Conservation (phyloP, 495 filamentous ascomycete genomes). For the Talaromyces ruber region DNA sequence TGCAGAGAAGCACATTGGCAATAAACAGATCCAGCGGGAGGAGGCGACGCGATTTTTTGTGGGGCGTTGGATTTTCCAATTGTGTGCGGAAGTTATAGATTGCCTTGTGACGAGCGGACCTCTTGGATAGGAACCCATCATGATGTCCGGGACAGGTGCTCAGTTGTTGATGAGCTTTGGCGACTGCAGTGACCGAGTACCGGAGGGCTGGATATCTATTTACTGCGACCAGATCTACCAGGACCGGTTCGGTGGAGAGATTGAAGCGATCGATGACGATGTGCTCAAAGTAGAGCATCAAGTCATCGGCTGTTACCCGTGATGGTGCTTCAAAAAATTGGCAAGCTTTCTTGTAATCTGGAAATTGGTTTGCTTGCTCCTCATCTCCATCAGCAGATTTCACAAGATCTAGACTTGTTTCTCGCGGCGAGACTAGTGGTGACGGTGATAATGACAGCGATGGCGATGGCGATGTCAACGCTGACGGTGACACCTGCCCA, state of each 20-base stretch:
- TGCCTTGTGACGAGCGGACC: conserved; percentile 19
- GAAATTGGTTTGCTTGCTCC: neutral
- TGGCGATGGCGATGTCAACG: neutral
- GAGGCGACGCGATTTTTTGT: conserved; percentile 8
- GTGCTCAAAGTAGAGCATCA: conserved; percentile 22
- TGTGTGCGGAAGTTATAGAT: conserved; percentile 19
- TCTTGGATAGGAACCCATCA: conserved; percentile 16
- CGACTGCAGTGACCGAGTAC: conserved; percentile 18
- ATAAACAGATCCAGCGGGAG: conserved; percentile 17
- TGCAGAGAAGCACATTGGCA: conserved; percentile 28
- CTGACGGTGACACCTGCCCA: conserved; percentile 10
- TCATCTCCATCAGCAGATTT: neutral
- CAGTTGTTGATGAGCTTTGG: conserved; percentile 19
- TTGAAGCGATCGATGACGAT: conserved; percentile 20
- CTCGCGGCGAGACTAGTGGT: neutral
- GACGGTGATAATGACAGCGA: neutral
- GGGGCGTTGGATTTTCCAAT: conserved; percentile 8
- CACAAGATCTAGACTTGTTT: neutral
- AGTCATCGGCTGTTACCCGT: conserved; percentile 9
- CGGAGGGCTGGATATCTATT: conserved; percentile 15
- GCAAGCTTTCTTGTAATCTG: neutral
- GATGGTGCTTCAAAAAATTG: neutral
- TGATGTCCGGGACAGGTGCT: conserved; percentile 15
- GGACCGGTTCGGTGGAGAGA: conserved; percentile 14
- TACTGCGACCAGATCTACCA: conserved; percentile 14